Conservation (phyloP, 2,329 filamentous ascomycete species). For the Ceratocystis harringtonii region DNA sequence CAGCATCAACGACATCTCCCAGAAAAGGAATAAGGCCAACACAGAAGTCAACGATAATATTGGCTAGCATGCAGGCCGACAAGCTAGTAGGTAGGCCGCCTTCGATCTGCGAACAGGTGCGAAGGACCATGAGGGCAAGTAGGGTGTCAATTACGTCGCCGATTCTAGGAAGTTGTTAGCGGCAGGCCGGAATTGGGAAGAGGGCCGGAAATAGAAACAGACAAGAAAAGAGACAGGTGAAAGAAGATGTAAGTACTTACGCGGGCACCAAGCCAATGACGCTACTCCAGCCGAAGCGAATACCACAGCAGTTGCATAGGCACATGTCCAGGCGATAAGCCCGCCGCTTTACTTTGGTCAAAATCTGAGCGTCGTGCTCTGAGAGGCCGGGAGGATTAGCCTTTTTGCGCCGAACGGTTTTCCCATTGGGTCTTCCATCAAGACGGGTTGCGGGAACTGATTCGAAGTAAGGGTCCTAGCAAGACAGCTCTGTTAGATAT, state of each 20-base stretch:
- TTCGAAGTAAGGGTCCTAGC: conserved; percentile 81
- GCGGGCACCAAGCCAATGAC: conserved; percentile 72
- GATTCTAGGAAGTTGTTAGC: conserved; percentile 32
- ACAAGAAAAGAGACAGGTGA: too few relatives aligned
- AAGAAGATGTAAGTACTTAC: conserved; percentile 35
- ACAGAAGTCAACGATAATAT: conserved; percentile 59
- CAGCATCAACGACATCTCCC: conserved; percentile 60
- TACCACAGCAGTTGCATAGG: conserved; percentile 65
- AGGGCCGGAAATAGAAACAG: too few relatives aligned
- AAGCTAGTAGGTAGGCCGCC: conserved; percentile 54
- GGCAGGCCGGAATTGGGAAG: background rate
- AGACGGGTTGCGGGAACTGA: conserved; percentile 59
- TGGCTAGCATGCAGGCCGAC: conserved; percentile 60
- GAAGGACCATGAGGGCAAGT: conserved; percentile 61
- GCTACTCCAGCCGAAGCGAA: conserved; percentile 78
- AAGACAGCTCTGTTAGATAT: background rate
- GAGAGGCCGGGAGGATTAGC: conserved; percentile 72
- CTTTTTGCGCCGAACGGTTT: conserved; percentile 72
- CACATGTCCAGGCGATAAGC: conserved; percentile 77
- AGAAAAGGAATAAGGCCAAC: conserved; percentile 61
- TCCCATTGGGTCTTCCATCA: conserved; percentile 48
- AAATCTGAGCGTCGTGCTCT: conserved; percentile 61
- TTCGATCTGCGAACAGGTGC: conserved; percentile 56
- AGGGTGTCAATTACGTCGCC: conserved; percentile 63
- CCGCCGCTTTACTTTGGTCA: conserved; percentile 71